A percentile compares a stretch with the other conserved stretches of the same genome.
These are phyloP conservation scores for Ichthyophthirius multifiliis DNA, from an alignment of 169 alveolate genomes.

Conservation along the genomic window DNA sequence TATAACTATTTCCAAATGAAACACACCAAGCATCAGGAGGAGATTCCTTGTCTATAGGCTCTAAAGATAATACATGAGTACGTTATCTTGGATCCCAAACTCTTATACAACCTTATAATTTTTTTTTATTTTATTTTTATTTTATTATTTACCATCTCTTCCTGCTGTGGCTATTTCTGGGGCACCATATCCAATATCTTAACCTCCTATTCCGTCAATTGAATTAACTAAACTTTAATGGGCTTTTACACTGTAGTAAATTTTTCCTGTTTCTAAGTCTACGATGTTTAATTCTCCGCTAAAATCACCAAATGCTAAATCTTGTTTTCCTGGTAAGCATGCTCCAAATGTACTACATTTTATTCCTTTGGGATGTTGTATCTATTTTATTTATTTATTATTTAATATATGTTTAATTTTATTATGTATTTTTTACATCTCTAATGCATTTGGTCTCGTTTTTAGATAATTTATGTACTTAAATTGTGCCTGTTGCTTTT, in stretches of 20 bases:
- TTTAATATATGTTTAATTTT: conserved; percentile 11
- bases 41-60: conserved; percentile 86
- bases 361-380: conserved; percentile 60
- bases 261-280: conserved; percentile 82
- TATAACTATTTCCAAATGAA: conserved; percentile 87
- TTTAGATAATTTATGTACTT: conserved; percentile 76
- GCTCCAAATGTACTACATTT: conserved; percentile 78
- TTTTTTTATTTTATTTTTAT: background rate
- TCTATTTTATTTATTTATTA: background rate
- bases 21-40: conserved; percentile 95
- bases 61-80: conserved; percentile 86
- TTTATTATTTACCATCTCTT: conserved; percentile 58
- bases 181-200: conserved; percentile 81
- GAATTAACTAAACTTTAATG: conserved; percentile 82
- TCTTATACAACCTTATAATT: conserved; percentile 65
- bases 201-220: conserved; percentile 84
- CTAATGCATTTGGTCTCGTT: conserved; percentile 65
- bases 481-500: conserved; percentile 83
- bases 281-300: conserved; percentile 82
- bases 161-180: conserved; percentile 88
- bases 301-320: conserved; percentile 82
- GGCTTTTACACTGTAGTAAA: conserved; percentile 75
- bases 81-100: conserved; percentile 90
- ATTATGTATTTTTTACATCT: conserved; percentile 34
- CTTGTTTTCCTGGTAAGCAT: conserved; percentile 66